These are phyloP conservation scores for Allium cepa DNA, from an alignment of 106 monocot species.

Conservation along the genomic window DNA sequence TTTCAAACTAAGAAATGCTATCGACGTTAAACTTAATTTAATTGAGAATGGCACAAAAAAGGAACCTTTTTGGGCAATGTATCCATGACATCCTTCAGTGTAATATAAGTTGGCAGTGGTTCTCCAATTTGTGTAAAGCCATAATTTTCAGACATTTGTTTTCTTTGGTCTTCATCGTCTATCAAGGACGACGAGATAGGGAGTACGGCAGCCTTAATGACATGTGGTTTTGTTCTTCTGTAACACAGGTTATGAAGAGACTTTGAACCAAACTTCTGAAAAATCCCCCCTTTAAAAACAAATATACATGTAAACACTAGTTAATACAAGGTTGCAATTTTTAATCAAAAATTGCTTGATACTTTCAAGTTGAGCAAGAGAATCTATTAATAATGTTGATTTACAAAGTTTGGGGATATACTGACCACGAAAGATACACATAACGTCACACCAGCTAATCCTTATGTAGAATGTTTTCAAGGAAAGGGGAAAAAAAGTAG, in stretches of 20 bases:
- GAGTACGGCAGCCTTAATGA: conserved; percentile 33
- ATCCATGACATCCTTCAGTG: conserved; percentile 71
- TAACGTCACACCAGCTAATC: neutral
- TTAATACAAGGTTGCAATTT: neutral
- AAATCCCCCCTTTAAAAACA: conserved; percentile 18
- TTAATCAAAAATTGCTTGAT: neutral
- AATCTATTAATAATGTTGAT: neutral
- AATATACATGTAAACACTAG: conserved; percentile 18
- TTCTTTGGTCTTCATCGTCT: conserved; percentile 44
- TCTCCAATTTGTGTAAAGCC: conserved; percentile 93
- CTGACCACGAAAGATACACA: too few relatives aligned
- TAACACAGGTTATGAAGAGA: conserved; percentile 6
- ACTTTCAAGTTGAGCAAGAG: neutral
- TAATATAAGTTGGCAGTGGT: conserved; percentile 62
- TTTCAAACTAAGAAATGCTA: neutral
- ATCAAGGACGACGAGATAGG: conserved; percentile 28
- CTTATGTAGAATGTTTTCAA: neutral
- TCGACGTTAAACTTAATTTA: neutral
- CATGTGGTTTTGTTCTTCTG: conserved; percentile 10
- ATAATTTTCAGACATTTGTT: conserved; percentile 66
- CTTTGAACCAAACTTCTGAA: conserved; percentile 11
- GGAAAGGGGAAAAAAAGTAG: too few relatives aligned
- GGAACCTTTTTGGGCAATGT: conserved; percentile 76
- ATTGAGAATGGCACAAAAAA: neutral
- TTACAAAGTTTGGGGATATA: too few relatives aligned